A percentile compares a stretch with the other conserved stretches of the same genome.
These are phyloP conservation scores for Fusarium annulatum DNA, from an alignment of 2,329 filamentous ascomycete genomes.

Conservation along the genomic window DNA sequence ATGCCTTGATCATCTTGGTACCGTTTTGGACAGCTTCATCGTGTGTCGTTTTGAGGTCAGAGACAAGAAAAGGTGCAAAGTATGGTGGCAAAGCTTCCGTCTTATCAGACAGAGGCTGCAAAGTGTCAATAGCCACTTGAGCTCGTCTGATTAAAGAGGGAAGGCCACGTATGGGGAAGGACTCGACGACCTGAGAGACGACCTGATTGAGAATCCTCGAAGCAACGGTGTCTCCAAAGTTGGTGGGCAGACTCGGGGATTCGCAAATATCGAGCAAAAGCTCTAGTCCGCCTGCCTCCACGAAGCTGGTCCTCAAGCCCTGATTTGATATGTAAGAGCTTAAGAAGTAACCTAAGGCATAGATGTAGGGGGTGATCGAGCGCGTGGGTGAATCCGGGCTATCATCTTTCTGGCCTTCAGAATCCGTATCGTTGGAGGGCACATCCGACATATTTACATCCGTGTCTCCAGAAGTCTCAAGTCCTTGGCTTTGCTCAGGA, in stretches of 20 bases:
- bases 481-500: constrained; percentile 55
- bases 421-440: constrained; percentile 19
- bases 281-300: constrained; percentile 84
- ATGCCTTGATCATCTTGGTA: constrained; percentile 81
- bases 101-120: constrained; percentile 72
- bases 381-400: constrained; percentile 43
- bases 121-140: constrained; percentile 73
- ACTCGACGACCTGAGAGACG: constrained; percentile 81
- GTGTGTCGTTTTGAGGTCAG: constrained; percentile 51
- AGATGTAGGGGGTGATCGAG: constrained; percentile 75
- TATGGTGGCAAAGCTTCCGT: constrained; percentile 68
- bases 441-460: constrained; percentile 77
- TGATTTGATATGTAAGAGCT: constrained; percentile 78
- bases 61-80: constrained; percentile 74
- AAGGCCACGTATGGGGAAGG: constrained; percentile 81
- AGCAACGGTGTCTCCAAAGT: constrained; percentile 68
- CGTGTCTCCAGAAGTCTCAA: constrained; percentile 49
- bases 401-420: constrained; percentile 25
- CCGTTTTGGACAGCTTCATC: constrained; percentile 65
- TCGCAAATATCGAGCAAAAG: constrained; percentile 85
- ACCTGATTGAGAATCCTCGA: constrained; percentile 79
- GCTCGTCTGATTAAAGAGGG: constrained; percentile 83
- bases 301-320: constrained; percentile 77
- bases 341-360: constrained; percentile 81
- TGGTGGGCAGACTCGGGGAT: constrained; percentile 79